Evolutionary conservation across 306 rosid genomes (phyloP), one percentile per base, ranked within the genome.

Genomic region (Herpetospermum pedunculosum): DNA sequence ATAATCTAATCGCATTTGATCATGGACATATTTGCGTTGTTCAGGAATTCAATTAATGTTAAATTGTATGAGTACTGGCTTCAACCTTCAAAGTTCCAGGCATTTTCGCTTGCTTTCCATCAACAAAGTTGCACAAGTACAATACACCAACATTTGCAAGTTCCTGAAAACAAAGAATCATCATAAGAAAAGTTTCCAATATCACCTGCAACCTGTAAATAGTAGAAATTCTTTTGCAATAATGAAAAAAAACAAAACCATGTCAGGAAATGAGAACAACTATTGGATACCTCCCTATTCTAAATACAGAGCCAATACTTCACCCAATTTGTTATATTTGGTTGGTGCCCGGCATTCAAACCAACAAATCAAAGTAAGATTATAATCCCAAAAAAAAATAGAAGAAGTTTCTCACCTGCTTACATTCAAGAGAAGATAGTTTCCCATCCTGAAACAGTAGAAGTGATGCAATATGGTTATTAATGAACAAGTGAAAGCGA

Each of bases 391-490:
- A 48, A n/a, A 76, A 14, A 59, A 23, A 74, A 52, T 8, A 7
- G 63, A 73, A 58, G 47, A 60, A n/a, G n/a, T 75, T 47, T 34
- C 77, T 84, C 83, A 92, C 99, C 97, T 95, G 99, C 75, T 88
- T 87, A 44, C 59, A 46, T 81, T 86, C 87, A 77, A 95, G 73
- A 19, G 84, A 37, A 74, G 79, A 13, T 70, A 95, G 65, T 77
- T 88, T 92, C 73, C 77, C 86, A 81, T 83, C 92, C 97, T 95
- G 88, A 62, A 71, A 89, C 57, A 72, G 71, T 32, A 43, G 23
- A 80, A 78, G 74, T 13, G 46, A 64, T 46, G 75, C 48, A 32
- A 64, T 74, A 63, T 12, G 25, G 19, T 37, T 12, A 13, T 23
- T 54, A 40, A 49, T 14, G 35, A 2, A 4, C 38, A 15, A 48